Evolutionary conservation across 768 basidiomycete species (phyloP).

Genomic region (Paxillus involutus): DNA sequence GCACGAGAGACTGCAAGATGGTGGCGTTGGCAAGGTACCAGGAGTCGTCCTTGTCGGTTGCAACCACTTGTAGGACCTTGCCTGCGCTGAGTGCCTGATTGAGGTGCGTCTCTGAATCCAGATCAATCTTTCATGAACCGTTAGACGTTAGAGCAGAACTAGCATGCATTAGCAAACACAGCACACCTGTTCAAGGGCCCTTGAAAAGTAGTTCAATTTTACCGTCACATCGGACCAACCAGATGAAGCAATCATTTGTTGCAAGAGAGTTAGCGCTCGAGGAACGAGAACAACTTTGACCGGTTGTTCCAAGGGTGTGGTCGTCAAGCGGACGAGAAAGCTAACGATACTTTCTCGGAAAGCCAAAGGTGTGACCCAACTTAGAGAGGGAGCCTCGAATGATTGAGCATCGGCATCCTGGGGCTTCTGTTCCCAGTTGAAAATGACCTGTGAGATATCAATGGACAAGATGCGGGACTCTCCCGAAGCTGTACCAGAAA

Average conservation of each 20-base stretch:
- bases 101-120: slow-evolving; percentile 63
- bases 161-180: not conserved
- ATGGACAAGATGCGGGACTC: slow-evolving; percentile 88
- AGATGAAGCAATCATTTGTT: slow-evolving; percentile 74
- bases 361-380: slow-evolving; percentile 75
- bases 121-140: slow-evolving; percentile 55
- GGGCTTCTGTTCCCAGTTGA: slow-evolving; percentile 85
- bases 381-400: slow-evolving; percentile 22
- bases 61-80: slow-evolving; percentile 85
- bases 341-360: slow-evolving; percentile 92
- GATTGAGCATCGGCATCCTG: slow-evolving; percentile 28
- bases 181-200: slow-evolving; percentile 78
- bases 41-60: slow-evolving; percentile 75
- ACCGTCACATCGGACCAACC: slow-evolving; percentile 93
- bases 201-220: slow-evolving; percentile 86
- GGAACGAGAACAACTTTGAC: slow-evolving; percentile 49
- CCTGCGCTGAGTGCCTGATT: slow-evolving; percentile 76
- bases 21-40: slow-evolving; percentile 79
- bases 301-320: slow-evolving; percentile 53
- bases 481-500: slow-evolving; percentile 62
- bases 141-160: slow-evolving; percentile 12
- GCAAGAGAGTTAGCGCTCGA: slow-evolving; percentile 65
- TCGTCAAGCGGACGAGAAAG: slow-evolving; percentile 90
- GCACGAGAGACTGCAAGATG: slow-evolving; percentile 78
- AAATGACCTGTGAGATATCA: slow-evolving; percentile 89